Percentiles rank a stretch among this genome's conserved stretches.
These are phyloP conservation scores for Trematosphaeria pertusa DNA, from an alignment of 2,329 filamentous ascomycete genomes.

Conservation along the genomic window DNA sequence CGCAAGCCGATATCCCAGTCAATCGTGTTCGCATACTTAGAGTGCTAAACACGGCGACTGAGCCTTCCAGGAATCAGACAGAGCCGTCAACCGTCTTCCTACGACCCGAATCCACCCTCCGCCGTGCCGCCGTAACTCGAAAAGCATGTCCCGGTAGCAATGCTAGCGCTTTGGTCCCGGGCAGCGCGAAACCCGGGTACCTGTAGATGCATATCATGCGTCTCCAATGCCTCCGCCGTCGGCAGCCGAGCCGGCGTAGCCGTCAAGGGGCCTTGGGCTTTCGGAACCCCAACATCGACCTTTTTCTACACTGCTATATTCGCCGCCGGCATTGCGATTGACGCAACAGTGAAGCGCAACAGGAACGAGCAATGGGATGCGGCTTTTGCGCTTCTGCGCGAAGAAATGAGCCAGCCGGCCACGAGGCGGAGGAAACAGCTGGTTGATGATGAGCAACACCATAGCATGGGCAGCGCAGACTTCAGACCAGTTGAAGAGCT, in stretches of 20 bases:
- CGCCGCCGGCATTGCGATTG: constrained; percentile 68
- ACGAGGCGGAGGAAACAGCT: too few relatives aligned
- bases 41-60: too few relatives aligned
- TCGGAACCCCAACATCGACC: constrained; percentile 64
- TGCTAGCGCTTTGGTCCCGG: constrained; percentile 74
- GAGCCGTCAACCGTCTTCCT: too few relatives aligned
- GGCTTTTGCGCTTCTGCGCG: constrained; percentile 63
- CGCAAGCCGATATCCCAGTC: too few relatives aligned
- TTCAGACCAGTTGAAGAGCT: constrained; percentile 20
- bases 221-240: constrained; percentile 57
- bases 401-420: constrained; percentile 20
- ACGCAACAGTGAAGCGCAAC: constrained; percentile 65
- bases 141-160: constrained; percentile 54
- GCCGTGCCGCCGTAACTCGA: constrained; percentile 7
- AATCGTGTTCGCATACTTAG: too few relatives aligned
- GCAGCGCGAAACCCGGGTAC: constrained; percentile 66
- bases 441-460: too few relatives aligned
- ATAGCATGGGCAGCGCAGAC: constrained; percentile 3
- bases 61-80: too few relatives aligned
- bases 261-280: constrained; percentile 59
- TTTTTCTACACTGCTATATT: constrained; percentile 73
- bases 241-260: constrained; percentile 60
- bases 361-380: constrained; percentile 67
- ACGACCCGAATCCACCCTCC: too few relatives aligned
- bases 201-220: constrained; percentile 69